Evolutionary conservation across 805 yeast genomes (phyloP).

Genomic region (Candida ulmi): DNA sequence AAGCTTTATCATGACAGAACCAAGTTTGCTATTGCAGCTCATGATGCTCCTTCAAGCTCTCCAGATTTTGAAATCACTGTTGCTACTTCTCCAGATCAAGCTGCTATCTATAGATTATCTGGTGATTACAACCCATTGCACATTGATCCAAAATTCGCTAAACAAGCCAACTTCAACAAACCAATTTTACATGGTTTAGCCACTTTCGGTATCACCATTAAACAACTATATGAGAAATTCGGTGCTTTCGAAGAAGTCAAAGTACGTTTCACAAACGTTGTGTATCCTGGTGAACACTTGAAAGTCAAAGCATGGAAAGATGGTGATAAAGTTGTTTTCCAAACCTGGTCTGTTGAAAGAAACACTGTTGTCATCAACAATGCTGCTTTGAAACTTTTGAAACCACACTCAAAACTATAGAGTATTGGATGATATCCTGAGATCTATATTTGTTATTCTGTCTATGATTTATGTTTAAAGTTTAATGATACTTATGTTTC

Average conservation of each 20-base stretch:
- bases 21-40: slow-evolving; percentile 56
- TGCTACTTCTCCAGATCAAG: slow-evolving; percentile 64
- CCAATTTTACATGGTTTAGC: slow-evolving; percentile 95
- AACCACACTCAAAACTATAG: slow-evolving; percentile 26
- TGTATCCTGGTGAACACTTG: slow-evolving; percentile 91
- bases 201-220: slow-evolving; percentile 76
- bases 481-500: background rate
- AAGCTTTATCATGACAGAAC: slow-evolving; percentile 42
- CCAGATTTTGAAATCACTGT: slow-evolving; percentile 66
- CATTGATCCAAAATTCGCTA: slow-evolving; percentile 87
- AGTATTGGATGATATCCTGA: too few species aligned
- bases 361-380: slow-evolving; percentile 73
- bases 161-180: slow-evolving; percentile 73
- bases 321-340: slow-evolving; percentile 62
- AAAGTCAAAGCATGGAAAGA: slow-evolving; percentile 80
- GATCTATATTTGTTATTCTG: too few species aligned
- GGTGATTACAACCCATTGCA: slow-evolving; percentile 96
- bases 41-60: slow-evolving; percentile 51
- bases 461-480: background rate
- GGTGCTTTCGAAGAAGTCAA: slow-evolving; percentile 83
- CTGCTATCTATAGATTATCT: slow-evolving; percentile 83
- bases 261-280: slow-evolving; percentile 85
- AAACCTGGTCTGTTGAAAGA: slow-evolving; percentile 76
- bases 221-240: slow-evolving; percentile 69
- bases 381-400: slow-evolving; percentile 69